Evolutionary conservation across 768 basidiomycete genomes (phyloP).

Genomic region (Boletellus emodensis): DNA sequence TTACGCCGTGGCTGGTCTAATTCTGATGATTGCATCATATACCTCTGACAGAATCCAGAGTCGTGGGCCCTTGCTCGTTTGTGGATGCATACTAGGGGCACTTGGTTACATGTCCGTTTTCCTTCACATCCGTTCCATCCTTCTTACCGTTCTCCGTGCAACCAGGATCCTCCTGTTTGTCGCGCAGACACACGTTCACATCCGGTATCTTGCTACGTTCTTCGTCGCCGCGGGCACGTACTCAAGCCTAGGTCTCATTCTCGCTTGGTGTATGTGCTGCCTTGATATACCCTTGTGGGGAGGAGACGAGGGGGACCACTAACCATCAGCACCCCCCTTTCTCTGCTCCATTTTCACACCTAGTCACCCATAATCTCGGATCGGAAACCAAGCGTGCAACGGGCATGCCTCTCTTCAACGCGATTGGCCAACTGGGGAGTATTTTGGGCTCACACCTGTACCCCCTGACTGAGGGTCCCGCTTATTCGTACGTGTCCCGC

Average conservation of each 20-base stretch:
- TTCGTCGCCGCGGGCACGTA: slow-evolving; percentile 45
- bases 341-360: background rate
- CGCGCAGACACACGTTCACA: slow-evolving; percentile 25
- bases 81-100: slow-evolving; percentile 31
- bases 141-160: background rate
- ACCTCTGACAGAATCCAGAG: slow-evolving; percentile 42
- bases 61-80: slow-evolving; percentile 37
- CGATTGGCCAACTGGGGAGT: slow-evolving; percentile 41
- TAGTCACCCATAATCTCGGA: slow-evolving; percentile 41
- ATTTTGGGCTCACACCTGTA: slow-evolving; percentile 41
- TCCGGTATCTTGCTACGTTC: slow-evolving; percentile 46
- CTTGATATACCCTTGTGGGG: too few relatives aligned
- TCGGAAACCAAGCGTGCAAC: slow-evolving; percentile 45
- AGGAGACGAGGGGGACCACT: background rate
- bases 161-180: slow-evolving; percentile 34
- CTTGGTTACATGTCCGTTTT: slow-evolving; percentile 40
- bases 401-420: slow-evolving; percentile 39
- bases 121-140: background rate
- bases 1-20: slow-evolving; percentile 41
- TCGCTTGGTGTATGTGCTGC: slow-evolving; percentile 45
- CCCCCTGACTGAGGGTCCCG: slow-evolving; percentile 38
- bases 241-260: slow-evolving; percentile 40
- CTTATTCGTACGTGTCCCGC: slow-evolving; percentile 30
- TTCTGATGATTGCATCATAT: slow-evolving; percentile 37
- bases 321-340: background rate